Conservation (phyloP, 768 basidiomycete species). For the Tylopilus sp. region DNA sequence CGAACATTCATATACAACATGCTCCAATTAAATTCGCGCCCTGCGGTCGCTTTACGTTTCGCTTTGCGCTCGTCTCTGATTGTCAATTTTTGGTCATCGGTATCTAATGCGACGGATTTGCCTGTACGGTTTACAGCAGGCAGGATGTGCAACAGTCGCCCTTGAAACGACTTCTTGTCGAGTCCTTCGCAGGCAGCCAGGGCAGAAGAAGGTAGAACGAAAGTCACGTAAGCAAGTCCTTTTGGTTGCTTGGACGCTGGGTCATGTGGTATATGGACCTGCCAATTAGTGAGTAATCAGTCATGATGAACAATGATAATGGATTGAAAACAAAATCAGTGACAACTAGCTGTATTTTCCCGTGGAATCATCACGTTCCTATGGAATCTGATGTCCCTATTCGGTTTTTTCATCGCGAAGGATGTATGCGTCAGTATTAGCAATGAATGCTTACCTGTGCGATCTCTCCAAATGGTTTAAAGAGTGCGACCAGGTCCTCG, state of each 20-base stretch:
- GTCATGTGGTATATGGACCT: slow-evolving; percentile 61
- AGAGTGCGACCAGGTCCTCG: slow-evolving; percentile 61
- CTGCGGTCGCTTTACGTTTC: slow-evolving; percentile 64
- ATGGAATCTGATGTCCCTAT: slow-evolving; percentile 50
- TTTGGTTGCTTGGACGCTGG: slow-evolving; percentile 44
- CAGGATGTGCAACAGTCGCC: slow-evolving; percentile 86
- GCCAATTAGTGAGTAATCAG: slow-evolving; percentile 4
- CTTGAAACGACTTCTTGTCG: slow-evolving; percentile 86
- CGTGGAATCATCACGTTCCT: slow-evolving; percentile 30
- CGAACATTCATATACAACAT: slow-evolving; percentile 97
- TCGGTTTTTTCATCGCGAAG: slow-evolving; percentile 38
- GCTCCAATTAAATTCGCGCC: slow-evolving; percentile 87
- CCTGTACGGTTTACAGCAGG: slow-evolving; percentile 72
- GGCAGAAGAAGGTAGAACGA: slow-evolving; percentile 42
- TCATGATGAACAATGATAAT: background rate
- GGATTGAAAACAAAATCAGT: slow-evolving; percentile 13
- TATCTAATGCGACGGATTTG: slow-evolving; percentile 40
- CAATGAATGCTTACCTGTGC: slow-evolving; percentile 57
- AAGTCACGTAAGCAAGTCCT: slow-evolving; percentile 63
- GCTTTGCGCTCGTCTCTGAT: slow-evolving; percentile 58
- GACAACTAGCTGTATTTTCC: slow-evolving; percentile 55
- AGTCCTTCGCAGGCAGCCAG: slow-evolving; percentile 72
- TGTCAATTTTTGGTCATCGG: slow-evolving; percentile 41
- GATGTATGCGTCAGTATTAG: background rate
- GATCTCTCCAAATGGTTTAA: slow-evolving; percentile 66